Percentiles rank a stretch among this genome's conserved stretches.
Evolutionary conservation across 352 stramenopile species (phyloP).

Genomic region (Globisporangium echinulatum): DNA sequence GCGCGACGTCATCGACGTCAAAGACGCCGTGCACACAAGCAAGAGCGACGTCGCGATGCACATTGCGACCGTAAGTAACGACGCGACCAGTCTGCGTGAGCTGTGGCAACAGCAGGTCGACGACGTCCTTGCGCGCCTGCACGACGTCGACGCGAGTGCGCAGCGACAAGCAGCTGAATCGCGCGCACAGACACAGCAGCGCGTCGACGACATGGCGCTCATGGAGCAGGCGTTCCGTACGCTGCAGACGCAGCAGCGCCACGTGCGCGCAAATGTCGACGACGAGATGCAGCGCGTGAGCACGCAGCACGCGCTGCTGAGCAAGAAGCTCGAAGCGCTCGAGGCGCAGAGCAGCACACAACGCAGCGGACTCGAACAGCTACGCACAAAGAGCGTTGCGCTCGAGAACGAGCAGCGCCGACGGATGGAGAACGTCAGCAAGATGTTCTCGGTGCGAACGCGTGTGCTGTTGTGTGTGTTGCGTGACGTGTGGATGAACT

Average conservation of each 20-base stretch:
- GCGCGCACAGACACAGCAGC: conserved; percentile 42
- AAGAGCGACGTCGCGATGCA: conserved; percentile 46
- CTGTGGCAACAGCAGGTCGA: conserved; percentile 74
- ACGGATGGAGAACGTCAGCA: conserved; percentile 71
- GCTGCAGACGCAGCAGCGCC: conserved; percentile 60
- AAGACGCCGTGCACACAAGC: conserved; percentile 66
- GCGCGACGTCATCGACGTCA: conserved; percentile 72
- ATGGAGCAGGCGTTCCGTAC: conserved; percentile 69
- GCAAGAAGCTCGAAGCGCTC: conserved; percentile 57
- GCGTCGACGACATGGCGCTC: conserved; percentile 59
- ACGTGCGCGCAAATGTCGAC: conserved; percentile 40
- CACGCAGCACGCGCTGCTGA: conserved; percentile 29
- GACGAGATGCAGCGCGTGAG: conserved; percentile 39
- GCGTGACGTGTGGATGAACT: background rate
- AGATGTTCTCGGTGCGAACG: conserved; percentile 59
- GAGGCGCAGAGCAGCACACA: conserved; percentile 35
- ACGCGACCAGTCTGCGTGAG: conserved; percentile 53
- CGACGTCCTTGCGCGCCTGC: conserved; percentile 48
- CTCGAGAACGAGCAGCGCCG: conserved; percentile 67
- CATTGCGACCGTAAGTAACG: conserved; percentile 51
- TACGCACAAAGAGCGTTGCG: conserved; percentile 35
- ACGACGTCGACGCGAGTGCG: conserved; percentile 38
- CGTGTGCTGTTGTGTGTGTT: background rate
- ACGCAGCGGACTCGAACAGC: conserved; percentile 31
- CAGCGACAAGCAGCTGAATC: conserved; percentile 38